A percentile compares a stretch with the other conserved stretches of the same genome.
phyloP scores from a whole-genome alignment of 2,329 filamentous ascomycete genomes.

The Alternaria longipes region DNA sequence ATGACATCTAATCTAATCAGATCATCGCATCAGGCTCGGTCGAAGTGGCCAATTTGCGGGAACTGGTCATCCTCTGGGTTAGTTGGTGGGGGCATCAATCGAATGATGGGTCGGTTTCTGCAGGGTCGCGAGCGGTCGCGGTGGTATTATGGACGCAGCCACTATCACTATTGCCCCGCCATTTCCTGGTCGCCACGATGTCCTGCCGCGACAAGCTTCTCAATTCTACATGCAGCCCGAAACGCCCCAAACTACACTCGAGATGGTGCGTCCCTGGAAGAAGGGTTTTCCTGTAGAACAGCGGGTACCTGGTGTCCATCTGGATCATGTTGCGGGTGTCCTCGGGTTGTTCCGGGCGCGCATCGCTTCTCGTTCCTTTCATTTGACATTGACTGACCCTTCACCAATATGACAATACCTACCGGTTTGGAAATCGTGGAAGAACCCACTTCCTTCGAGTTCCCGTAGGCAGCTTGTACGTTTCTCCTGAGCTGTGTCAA shows the following conservation, averaged over 20 bases:
- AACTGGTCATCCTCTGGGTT: not conserved
- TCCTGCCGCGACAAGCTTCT: constrained; percentile 1
- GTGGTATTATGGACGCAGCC: constrained; percentile 15
- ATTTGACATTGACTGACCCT: not conserved
- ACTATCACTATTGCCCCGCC: constrained; percentile 11
- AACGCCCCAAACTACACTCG: not conserved
- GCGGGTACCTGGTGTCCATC: not conserved
- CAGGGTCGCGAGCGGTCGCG: not conserved
- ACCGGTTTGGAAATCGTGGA: no score
- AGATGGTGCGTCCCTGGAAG: not conserved
- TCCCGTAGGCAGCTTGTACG: no score
- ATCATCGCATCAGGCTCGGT: constrained; percentile 16
- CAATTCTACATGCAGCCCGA: not conserved
- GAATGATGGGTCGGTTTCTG: not conserved
- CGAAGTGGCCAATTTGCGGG: not conserved
- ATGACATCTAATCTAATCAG: constrained; percentile 28
- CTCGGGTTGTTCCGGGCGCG: not conserved
- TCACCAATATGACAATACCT: not conserved
- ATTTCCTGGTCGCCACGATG: not conserved
- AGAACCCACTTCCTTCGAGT: no score
- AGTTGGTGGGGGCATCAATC: not conserved
- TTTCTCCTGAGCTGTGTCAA: no score
- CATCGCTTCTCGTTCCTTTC: not conserved
- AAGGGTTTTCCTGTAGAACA: not conserved
- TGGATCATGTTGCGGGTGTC: not conserved